Percentiles rank a stretch among this genome's conserved stretches.
phyloP scores from a whole-genome alignment of 2,329 filamentous ascomycete species.

The Aaosphaeria pasadenensis region DNA sequence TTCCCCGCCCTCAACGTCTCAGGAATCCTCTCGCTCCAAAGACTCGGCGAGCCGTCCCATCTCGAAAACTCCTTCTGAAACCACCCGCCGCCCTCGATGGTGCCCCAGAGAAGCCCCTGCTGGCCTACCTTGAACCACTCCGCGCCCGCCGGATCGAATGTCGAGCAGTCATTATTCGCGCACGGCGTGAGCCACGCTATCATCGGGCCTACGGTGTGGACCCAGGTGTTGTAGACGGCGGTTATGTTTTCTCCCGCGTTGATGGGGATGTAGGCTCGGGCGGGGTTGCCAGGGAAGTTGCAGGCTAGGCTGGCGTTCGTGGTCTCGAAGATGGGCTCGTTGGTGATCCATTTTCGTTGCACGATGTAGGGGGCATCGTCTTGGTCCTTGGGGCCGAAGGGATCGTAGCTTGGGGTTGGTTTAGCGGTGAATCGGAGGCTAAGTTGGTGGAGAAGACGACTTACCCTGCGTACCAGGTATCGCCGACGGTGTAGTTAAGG shows the following conservation, averaged over 20 bases:
- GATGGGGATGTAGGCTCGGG: conserved; percentile 21
- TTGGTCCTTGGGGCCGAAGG: conserved; percentile 20
- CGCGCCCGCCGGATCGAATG: conserved; percentile 10
- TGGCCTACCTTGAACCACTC: conserved; percentile 30
- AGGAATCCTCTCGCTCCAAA: conserved; percentile 25
- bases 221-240: conserved; percentile 25
- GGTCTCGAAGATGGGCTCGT: conserved; percentile 24
- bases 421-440: not conserved
- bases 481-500: conserved; percentile 28
- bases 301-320: conserved; percentile 21
- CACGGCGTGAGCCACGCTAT: conserved; percentile 27
- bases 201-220: conserved; percentile 31
- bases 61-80: conserved; percentile 21
- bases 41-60: conserved; percentile 23
- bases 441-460: not conserved
- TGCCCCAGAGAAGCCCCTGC: conserved; percentile 16
- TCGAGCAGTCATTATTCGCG: conserved; percentile 16
- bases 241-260: conserved; percentile 22
- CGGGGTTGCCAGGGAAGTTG: conserved; percentile 26
- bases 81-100: conserved; percentile 21
- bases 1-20: conserved; percentile 15
- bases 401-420: conserved; percentile 18
- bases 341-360: conserved; percentile 29
- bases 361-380: conserved; percentile 16
- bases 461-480: conserved; percentile 28